Conservation (phyloP, 345 rosid species). For the Stellera chamaejasme region DNA sequence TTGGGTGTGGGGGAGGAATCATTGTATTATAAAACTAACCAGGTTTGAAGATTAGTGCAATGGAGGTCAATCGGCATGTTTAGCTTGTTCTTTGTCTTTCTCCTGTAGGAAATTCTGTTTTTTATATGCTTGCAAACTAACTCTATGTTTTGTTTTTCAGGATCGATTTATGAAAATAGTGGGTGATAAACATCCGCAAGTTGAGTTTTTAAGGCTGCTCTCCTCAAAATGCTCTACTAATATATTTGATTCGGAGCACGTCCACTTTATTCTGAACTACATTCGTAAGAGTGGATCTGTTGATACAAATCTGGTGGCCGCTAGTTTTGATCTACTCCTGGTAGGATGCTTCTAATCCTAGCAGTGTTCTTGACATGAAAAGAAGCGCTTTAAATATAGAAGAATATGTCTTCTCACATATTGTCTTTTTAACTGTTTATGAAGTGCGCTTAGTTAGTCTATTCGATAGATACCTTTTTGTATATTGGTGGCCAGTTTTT, state of each 20-base stretch:
- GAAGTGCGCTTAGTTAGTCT: too few relatives aligned
- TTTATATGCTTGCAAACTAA: too few relatives aligned
- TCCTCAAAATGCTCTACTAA: slow-evolving; percentile 60
- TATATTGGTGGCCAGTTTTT: too few relatives aligned
- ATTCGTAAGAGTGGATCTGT: slow-evolving; percentile 31
- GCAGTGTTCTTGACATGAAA: not conserved
- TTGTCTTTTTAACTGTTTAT: too few relatives aligned
- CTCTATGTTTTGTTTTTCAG: slow-evolving; percentile 33
- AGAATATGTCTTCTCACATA: not conserved
- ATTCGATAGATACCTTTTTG: too few relatives aligned
- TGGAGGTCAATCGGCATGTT: too few relatives aligned
- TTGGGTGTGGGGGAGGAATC: too few relatives aligned
- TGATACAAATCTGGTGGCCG: slow-evolving; percentile 31
- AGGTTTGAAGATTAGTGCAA: too few relatives aligned
- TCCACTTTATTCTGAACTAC: slow-evolving; percentile 43
- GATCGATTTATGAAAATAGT: slow-evolving; percentile 57
- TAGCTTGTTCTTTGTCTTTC: too few relatives aligned
- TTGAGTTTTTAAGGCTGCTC: slow-evolving; percentile 57
- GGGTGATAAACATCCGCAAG: slow-evolving; percentile 59
- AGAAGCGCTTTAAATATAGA: not conserved
- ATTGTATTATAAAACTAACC: too few relatives aligned
- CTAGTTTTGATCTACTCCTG: slow-evolving; percentile 60
- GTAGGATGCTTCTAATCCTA: slow-evolving; percentile 34
- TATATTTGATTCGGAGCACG: slow-evolving; percentile 69
- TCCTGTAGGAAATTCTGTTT: too few relatives aligned